Evolutionary conservation across 345 rosid species (phyloP).

Genomic region (Salix brachista): DNA sequence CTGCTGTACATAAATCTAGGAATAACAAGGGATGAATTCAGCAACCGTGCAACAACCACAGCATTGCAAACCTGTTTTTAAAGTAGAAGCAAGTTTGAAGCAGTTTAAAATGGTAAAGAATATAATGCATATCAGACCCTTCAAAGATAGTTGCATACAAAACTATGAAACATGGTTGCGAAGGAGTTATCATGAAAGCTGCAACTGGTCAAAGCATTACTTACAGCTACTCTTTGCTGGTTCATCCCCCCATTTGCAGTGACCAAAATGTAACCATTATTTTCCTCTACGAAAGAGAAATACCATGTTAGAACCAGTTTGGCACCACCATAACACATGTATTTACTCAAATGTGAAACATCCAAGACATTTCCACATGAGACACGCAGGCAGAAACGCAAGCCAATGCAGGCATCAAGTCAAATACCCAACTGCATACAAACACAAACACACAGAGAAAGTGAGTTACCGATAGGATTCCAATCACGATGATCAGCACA

Average conservation of each 20-base stretch:
- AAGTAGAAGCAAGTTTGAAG: conserved; percentile 12
- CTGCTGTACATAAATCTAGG: conserved; percentile 92
- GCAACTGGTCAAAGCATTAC: conserved; percentile 24
- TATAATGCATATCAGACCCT: background rate
- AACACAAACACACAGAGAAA: conserved; percentile 1
- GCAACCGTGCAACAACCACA: conserved; percentile 73
- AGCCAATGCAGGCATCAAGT: background rate
- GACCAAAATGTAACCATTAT: conserved; percentile 79
- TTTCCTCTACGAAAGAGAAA: conserved; percentile 48
- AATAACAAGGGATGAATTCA: conserved; percentile 83
- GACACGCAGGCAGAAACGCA: background rate
- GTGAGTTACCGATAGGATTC: conserved; percentile 56
- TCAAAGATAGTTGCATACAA: background rate
- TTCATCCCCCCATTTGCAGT: conserved; percentile 98
- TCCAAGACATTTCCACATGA: background rate
- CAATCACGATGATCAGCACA: conserved; percentile 76
- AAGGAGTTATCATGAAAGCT: background rate
- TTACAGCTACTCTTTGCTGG: conserved; percentile 94
- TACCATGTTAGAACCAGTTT: conserved; percentile 5
- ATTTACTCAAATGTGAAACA: conserved; percentile 1
- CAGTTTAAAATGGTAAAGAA: conserved; percentile 5
- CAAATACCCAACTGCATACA: background rate
- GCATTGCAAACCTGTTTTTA: conserved; percentile 81
- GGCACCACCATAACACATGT: background rate
- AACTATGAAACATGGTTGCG: background rate